Base-by-base conservation (phyloP, 2,329 filamentous ascomycete genomes). In the Talaromyces sp. region DNA sequence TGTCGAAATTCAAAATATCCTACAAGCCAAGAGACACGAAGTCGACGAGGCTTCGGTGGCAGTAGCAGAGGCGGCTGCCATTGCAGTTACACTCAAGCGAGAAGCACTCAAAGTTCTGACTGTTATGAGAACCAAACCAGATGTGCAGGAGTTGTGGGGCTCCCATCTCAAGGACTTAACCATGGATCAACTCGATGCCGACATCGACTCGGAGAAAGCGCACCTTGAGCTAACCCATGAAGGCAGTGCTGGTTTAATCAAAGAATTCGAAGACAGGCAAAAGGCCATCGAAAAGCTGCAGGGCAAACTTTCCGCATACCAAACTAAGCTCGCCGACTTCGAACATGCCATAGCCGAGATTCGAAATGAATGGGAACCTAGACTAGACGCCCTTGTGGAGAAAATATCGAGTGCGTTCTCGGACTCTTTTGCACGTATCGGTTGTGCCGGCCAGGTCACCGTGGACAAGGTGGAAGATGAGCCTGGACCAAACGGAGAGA, bases 351-450 rank as follows among this genome's bases (percentile, higher is more conserved):
- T 96, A 63, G 74, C 78, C 0, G 81, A 86, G 41, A 77, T 96
- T 59, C 87, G 88, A 67, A 79, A 79, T 17, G 80, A 84, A 64
- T 99, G 92, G 90, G 95, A 98, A 74, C 92, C 92, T 0, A 78
- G 84, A 67, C 82, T 99, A 2, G 93, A 98, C 66, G 81, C 80
- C 24, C 82, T 99, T 2, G 83, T 97, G 46, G 79, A 79, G 21
- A 86, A 87, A 70, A 97, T 99, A 76, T 96, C 91, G 71, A 86
- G 91, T 55, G 93, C 93, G 0, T 99, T 99, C 74, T 86, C 89
- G 6, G 89, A 93, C 73, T 98, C 96, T 69, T 98, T 99, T 73
- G 86, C 91, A 69, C 89, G 93, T 72, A 98, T 99, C 71, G 91
- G 88, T 65, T 98, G 95, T 73, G 93, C 93, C 5, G 95, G 95